These are phyloP conservation scores for Blastobotrys muscicola DNA, from an alignment of 805 yeast species.

Conservation along the genomic window DNA sequence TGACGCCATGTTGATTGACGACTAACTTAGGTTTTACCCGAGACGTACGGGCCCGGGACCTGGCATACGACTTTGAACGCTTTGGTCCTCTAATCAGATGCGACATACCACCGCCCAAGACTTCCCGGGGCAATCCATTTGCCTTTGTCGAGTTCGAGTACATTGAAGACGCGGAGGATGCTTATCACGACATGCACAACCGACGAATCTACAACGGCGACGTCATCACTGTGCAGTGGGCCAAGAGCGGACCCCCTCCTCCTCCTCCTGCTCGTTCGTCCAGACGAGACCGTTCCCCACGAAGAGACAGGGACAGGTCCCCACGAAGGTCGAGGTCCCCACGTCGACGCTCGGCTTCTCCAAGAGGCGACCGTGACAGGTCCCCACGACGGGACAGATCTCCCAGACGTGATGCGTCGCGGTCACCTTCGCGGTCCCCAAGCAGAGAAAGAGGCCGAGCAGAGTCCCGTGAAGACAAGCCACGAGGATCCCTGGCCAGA, in stretches of 20 bases:
- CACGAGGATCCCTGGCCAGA: too few relatives aligned
- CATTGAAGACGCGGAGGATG: conserved; percentile 26
- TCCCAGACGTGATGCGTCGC: not conserved
- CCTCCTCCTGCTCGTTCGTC: not conserved
- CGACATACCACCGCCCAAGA: conserved; percentile 25
- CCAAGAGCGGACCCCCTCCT: not conserved
- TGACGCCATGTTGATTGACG: too few relatives aligned
- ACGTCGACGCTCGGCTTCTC: too few relatives aligned
- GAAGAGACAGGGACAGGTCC: too few relatives aligned
- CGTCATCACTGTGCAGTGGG: conserved; percentile 17
- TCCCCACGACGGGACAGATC: not conserved
- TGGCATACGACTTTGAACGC: conserved; percentile 26
- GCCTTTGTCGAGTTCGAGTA: conserved; percentile 26
- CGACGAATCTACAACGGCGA: conserved; percentile 21
- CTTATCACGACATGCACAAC: conserved; percentile 25
- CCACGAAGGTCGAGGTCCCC: conserved; percentile 1
- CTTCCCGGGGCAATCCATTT: conserved; percentile 15
- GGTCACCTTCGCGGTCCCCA: too few relatives aligned
- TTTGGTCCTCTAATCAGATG: conserved; percentile 24
- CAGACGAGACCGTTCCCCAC: not conserved
- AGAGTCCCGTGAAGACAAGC: too few relatives aligned
- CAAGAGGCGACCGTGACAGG: not conserved
- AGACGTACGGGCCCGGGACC: conserved; percentile 24
- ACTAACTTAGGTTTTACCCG: conserved; percentile 16
- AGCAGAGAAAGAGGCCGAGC: too few relatives aligned